Evolutionary conservation across 2,329 filamentous ascomycete species (phyloP).

Genomic region (Exophiala phaeomuriformis): DNA sequence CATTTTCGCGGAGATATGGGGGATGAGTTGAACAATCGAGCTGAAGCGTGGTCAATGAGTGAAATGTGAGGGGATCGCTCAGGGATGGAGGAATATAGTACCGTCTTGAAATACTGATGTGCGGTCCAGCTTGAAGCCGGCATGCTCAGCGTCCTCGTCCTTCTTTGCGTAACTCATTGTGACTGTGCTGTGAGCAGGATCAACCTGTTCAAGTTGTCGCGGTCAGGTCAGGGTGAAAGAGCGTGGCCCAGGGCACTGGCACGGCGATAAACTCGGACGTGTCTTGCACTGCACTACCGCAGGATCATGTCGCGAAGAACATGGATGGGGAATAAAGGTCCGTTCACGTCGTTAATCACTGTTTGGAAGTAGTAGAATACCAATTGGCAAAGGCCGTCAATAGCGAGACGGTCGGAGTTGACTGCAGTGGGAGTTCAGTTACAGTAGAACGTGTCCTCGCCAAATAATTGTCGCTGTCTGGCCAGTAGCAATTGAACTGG

Average conservation of each 20-base stretch:
- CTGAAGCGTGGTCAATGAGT: conserved; percentile 42
- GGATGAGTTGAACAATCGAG: conserved; percentile 94
- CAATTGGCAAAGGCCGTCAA: conserved; percentile 2
- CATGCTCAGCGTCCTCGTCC: conserved; percentile 92
- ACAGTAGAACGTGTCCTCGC: conserved; percentile 9
- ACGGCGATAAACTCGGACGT: background rate
- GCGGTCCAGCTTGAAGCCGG: conserved; percentile 93
- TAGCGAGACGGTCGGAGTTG: conserved; percentile 10
- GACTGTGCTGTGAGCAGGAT: conserved; percentile 26
- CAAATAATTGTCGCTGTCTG: conserved; percentile 9
- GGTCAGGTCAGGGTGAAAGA: conserved; percentile 14
- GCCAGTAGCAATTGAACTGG: background rate
- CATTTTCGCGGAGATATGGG: conserved; percentile 96
- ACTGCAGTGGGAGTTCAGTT: background rate
- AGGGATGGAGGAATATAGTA: conserved; percentile 41
- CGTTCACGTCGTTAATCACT: background rate
- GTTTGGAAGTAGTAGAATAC: conserved; percentile 1
- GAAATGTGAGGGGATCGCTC: background rate
- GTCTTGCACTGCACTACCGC: conserved; percentile 19
- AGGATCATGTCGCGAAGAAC: conserved; percentile 22
- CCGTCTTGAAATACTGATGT: conserved; percentile 99
- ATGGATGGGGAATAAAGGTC: background rate
- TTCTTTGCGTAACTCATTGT: conserved; percentile 96
- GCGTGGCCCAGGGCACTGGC: conserved; percentile 11
- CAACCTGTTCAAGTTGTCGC: background rate